Base-by-base conservation (phyloP, 164 flowering plant genomes). In the Echeveria elegans region DNA sequence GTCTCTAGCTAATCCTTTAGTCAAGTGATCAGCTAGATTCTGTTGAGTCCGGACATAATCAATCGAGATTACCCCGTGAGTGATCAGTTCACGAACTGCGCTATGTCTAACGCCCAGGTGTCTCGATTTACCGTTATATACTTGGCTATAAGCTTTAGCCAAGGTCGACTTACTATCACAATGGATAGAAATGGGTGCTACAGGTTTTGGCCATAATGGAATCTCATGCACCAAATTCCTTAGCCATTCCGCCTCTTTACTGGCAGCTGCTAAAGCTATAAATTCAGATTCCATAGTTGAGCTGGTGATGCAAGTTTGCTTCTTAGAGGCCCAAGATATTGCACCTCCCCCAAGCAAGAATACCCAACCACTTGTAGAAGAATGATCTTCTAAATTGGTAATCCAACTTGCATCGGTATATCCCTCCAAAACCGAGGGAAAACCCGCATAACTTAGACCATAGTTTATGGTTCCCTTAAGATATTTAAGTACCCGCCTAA, bases 271-370 rank as follows among this genome's bases (percentile, higher is more conserved):
- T 34, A 78, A 56, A 0, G 81, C 77, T 5, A 77, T 48, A 53
- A 78, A 76, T 45, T 74, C 69, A 9, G 34, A 65, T 56, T 63
- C 69, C 75, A 77, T 75, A 0, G 73, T 79, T 2, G 76, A 79
- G 43, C 64, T 48, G 2, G 73, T 1, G 1, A 77, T 72, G 8
- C 63, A 68, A 1, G 79, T 72, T 40, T 76, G 70, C 48, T 77
- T 80, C 70, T 80, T 80, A 4, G 80, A 75, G 5, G 16, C 63
- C 70, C 63, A 77, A 23, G 68, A 68, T 12, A 80, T 65, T 4
- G 61, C 69, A n/a, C 72, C 69, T 45, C 74, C 75, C 0, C 58
- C 79, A 15, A 73, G 6, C 0, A 47, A 26, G 48, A 73, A 73
- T 0, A 75, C 62, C 59, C 67, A 72, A 34, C 37, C 37, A 34